These are phyloP conservation scores for Erythrophleum fordii DNA, from an alignment of 306 rosid genomes.

Conservation along the genomic window DNA sequence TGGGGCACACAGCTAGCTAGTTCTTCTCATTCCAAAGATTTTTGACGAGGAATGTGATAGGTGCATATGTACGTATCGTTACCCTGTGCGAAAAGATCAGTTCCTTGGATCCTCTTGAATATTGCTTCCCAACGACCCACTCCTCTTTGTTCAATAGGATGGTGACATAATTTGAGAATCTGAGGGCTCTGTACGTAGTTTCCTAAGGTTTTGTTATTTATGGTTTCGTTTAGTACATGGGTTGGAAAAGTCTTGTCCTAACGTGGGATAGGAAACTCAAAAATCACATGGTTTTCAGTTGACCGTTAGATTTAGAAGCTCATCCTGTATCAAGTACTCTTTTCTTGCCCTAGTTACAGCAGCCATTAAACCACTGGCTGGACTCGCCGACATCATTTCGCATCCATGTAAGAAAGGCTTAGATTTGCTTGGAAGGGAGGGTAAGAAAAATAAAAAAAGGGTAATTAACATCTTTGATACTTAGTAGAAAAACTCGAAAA, in stretches of 20 bases:
- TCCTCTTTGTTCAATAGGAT: too few species aligned
- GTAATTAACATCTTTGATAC: background rate
- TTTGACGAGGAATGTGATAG: background rate
- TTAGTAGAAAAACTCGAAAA: background rate
- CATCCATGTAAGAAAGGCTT: background rate
- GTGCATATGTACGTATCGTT: too few species aligned
- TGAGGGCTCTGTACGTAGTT: background rate
- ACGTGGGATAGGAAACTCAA: background rate
- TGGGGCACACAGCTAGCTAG: too few species aligned
- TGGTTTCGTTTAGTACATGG: background rate
- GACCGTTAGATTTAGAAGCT: background rate
- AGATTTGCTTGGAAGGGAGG: background rate
- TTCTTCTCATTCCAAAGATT: background rate
- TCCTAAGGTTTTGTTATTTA: background rate
- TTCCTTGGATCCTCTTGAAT: background rate
- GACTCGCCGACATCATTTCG: too few species aligned
- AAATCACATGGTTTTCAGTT: background rate
- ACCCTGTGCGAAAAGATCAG: too few species aligned
- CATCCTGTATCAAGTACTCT: background rate
- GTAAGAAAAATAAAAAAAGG: background rate
- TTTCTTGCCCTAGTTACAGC: too few species aligned
- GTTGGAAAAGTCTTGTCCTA: background rate
- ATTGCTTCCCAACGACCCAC: background rate
- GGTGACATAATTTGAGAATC: too few species aligned
- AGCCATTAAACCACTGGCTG: too few species aligned